Evolutionary conservation across 306 rosid species (phyloP).

Genomic region (Vigna angularis): DNA sequence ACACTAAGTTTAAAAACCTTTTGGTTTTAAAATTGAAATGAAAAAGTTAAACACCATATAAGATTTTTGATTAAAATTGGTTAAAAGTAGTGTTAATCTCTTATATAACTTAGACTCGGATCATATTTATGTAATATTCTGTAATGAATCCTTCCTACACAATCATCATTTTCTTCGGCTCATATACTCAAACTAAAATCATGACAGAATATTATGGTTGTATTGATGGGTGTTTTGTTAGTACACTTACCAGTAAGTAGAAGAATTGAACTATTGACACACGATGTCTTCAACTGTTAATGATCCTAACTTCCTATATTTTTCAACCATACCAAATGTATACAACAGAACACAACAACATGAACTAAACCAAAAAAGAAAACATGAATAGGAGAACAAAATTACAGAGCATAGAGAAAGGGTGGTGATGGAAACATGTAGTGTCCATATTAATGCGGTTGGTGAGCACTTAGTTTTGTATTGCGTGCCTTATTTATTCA

Average conservation of each 20-base stretch:
- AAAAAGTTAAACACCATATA: too few relatives aligned
- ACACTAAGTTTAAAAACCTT: neutral
- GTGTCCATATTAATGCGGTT: neutral
- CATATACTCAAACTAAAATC: neutral
- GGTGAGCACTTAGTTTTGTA: constrained; percentile 28
- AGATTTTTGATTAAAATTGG: too few relatives aligned
- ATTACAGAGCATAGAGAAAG: neutral
- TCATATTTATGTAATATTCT: too few relatives aligned
- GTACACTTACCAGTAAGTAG: constrained; percentile 1
- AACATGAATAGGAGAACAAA: neutral
- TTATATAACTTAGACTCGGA: too few relatives aligned
- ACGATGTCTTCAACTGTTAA: constrained; percentile 38
- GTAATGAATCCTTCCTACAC: too few relatives aligned
- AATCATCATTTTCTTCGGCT: neutral
- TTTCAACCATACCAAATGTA: constrained; percentile 4
- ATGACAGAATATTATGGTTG: neutral
- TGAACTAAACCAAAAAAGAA: neutral
- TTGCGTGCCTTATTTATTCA: constrained; percentile 50
- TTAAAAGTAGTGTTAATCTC: too few relatives aligned
- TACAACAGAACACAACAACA: neutral
- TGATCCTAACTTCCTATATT: constrained; percentile 38
- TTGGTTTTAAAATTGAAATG: too few relatives aligned
- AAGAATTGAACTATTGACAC: constrained; percentile 16
- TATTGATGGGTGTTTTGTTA: neutral
- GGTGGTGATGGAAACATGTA: neutral